Evolutionary conservation across 805 yeast genomes (phyloP), one percentile per base, ranked within the genome.

Genomic region (Saccharomycopsis sp.): DNA sequence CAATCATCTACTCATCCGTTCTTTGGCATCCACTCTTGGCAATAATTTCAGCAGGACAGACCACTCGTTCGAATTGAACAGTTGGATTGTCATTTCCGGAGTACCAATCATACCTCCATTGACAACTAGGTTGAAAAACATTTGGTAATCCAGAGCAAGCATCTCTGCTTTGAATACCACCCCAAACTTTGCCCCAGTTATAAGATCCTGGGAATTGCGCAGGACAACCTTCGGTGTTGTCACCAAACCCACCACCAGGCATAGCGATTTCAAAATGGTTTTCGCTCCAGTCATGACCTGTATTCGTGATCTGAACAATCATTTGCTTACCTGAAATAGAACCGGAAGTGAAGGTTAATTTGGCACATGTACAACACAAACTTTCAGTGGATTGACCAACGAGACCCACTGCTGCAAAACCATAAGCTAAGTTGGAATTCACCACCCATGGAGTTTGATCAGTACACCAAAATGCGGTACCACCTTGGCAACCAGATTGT

Each of bases 231-330:
- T 21, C 32, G 14, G 38, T 28, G 13, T 20, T 39, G 19, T 32
- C 38, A 31, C 48, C 51, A 17, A 33, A 28, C n/a, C 51, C 48
- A 8, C 43, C 36, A 33, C 43, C 51, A 23, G 51, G 48, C 17
- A 47, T 29, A n/a, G 41, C 35, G 20, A 44, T 20, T 24, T 47
- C 48, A 16, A 44, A 47, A 3, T 41, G 44, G 22, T 43, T 38
- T 11, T 19, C 21, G 5, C 38, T n/a, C 7, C 40, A 36, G 23
- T 44, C 45, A 32, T 17, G 14, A 4, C 48, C 47, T 23, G 47
- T 44, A 23, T 47, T 44, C 9, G 42, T 44, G 16, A 44, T 22
- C 43, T 47, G 48, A 36, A 40, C 45, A 20, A 47, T 31, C 45
- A 44, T 40, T 8, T 24, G 16, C 32, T 47, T 44, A 21, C 45